Evolutionary conservation across 108 stramenopile species (phyloP), one percentile per base, ranked within the genome.

Genomic region (Cyclotella choctawhatcheeana): DNA sequence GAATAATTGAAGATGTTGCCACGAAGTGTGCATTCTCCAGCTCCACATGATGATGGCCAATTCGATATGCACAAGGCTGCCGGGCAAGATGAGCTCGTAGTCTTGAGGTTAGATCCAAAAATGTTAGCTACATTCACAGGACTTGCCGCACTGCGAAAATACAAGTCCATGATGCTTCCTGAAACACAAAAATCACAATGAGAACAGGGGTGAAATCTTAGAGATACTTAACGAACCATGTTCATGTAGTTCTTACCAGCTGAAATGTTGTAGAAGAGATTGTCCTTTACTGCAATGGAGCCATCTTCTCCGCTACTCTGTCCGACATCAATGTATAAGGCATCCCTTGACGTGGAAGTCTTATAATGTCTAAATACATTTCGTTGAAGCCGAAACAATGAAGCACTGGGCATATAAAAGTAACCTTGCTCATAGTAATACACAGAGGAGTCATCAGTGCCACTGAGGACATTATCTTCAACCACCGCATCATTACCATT

Each of bases 1-100:
- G 44, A 44, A 58, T n/a, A 50, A 20, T 69, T 50, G 58, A 50
- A 69, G 0, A 69, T 58, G 31, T 69, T 69, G 22, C 58, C 58
- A n/a, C 8, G 4, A 0, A 69, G 69, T 21, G 69, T 69, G 56
- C 69, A 69, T 25, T 35, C 0, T 30, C 58, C 58, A 30, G 33
- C 18, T 3, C 48, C 69, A 40, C 47, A 55, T 22, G 30, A 25
- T 0, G 2, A 4, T 43, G 69, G 69, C 69, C 69, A 69, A 1
- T 20, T 27, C 1, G 44, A 31, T 22, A 69, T 59, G 56, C 37
- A 69, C 1, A 69, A 35, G 20, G 21, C 43, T 27, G 69, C 33
- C 21, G 69, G 56, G 27, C 37, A 59, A 0, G 44, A 47, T 43
- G 44, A 21, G 44, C 37, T 44, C 10, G 29, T 69, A 18, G 69